Evolutionary conservation across 768 basidiomycete genomes (phyloP), one percentile per base, ranked within the genome.

Genomic region (Cyclocybe cylindracea): DNA sequence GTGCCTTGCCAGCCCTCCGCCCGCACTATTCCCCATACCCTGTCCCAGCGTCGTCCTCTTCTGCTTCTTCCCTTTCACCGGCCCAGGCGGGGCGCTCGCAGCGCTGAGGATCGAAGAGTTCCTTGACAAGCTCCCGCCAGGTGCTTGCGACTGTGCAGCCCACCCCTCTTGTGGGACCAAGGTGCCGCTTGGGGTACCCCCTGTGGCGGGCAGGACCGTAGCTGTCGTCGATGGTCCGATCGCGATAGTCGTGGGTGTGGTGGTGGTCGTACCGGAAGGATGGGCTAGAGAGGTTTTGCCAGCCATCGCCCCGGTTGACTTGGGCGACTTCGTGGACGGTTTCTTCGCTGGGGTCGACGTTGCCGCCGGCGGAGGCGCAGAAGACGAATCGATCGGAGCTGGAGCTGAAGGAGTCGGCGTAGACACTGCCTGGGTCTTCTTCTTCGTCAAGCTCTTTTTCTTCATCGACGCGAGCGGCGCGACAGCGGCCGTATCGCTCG

Each of bases 51-150:
- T 31, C n/a, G 58, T 49, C 44, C 53, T 42, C 55, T 44, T 55
- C 32, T 43, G 48, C 32, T 53, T 41, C 44, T 40, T 35, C 40
- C 39, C 38, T 18, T 18, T 19, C 10, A 19, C 38, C 18, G 36
- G 11, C 33, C 48, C 41, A n/a, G 59, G 41, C 9, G 67, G 66
- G 0, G 69, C 66, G 51, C 66, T 70, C 9, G 63, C 60, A 7
- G 70, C 62, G 48, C 70, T 72, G 29, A 44, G 40, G 10, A 73
- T 44, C 10, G 71, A 73, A 2, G 64, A 60, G 38, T 69, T 68
- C 37, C 72, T 59, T 4, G 66, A 66, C 37, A 72, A 45, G 10
- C 54, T 54, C 3, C 58, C 58, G 11, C 54, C 52, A 3, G 32
- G 37, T 5, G 39, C 47, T 13, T 54, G 52, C 2, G 52, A 48